A percentile compares a stretch with the other conserved stretches of the same genome.
Evolutionary conservation across 2,329 filamentous ascomycete species (phyloP).

Genomic region (Cordyceps javanica): DNA sequence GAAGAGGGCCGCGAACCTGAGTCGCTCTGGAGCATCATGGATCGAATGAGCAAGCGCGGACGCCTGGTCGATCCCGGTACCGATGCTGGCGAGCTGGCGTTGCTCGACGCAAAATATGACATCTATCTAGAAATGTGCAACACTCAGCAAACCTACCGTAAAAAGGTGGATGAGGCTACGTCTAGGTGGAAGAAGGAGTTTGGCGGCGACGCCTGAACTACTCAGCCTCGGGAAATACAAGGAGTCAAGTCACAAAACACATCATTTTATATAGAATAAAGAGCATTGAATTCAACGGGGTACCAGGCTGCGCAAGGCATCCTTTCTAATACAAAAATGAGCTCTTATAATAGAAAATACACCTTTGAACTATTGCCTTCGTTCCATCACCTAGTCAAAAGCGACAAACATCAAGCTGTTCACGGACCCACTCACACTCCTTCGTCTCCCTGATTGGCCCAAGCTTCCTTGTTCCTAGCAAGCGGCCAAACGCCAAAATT

Average conservation of each 20-base stretch:
- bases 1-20: constrained; percentile 65
- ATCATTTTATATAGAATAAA: not conserved
- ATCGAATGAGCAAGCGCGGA: constrained; percentile 91
- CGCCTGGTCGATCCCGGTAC: constrained; percentile 71
- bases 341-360: too few relatives aligned
- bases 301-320: too few relatives aligned
- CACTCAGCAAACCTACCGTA: constrained; percentile 77
- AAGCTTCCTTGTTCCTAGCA: constrained; percentile 7
- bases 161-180: constrained; percentile 62
- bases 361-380: too few relatives aligned
- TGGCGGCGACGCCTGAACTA: constrained; percentile 19
- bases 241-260: not conserved
- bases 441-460: constrained; percentile 10
- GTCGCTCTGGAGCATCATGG: constrained; percentile 94
- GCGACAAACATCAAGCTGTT: not conserved
- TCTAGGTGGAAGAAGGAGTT: constrained; percentile 29
- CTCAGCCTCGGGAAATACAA: not conserved
- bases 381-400: too few relatives aligned
- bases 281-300: too few relatives aligned
- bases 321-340: too few relatives aligned
- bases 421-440: not conserved
- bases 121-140: constrained; percentile 92
- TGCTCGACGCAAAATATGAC: constrained; percentile 85
- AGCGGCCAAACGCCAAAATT: constrained; percentile 14
- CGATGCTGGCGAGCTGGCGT: constrained; percentile 66